Conservation (phyloP, 208 protist species). For the Trypanosoma rangeli region DNA sequence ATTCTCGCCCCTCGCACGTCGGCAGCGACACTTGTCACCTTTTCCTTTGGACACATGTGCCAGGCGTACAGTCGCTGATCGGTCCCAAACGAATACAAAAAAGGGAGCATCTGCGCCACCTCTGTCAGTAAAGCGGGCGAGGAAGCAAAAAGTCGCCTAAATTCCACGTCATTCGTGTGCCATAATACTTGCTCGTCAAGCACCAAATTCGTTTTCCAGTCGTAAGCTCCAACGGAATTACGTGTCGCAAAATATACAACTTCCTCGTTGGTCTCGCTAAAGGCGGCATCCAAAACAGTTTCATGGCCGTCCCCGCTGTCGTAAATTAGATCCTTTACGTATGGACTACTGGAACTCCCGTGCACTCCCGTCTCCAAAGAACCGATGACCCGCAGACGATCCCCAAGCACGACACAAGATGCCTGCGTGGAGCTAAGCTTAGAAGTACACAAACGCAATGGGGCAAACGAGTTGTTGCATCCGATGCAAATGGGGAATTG, state of each 20-base stretch:
- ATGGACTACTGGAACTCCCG: slow-evolving; percentile 1
- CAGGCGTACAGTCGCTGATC: slow-evolving; percentile 79
- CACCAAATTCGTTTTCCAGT: slow-evolving; percentile 71
- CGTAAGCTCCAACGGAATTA: slow-evolving; percentile 69
- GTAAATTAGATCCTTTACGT: slow-evolving; percentile 65
- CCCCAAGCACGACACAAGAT: slow-evolving; percentile 60
- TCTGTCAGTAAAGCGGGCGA: slow-evolving; percentile 25
- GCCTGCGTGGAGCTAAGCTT: slow-evolving; percentile 42
- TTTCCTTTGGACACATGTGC: slow-evolving; percentile 48
- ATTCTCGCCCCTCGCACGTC: slow-evolving; percentile 78
- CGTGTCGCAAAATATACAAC: slow-evolving; percentile 74
- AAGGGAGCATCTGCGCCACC: slow-evolving; percentile 29
- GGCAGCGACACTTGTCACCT: slow-evolving; percentile 46
- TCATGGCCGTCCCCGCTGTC: slow-evolving; percentile 56
- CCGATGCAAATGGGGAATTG: slow-evolving; percentile 12
- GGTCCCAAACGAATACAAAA: slow-evolving; percentile 79
- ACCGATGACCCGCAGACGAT: slow-evolving; percentile 59
- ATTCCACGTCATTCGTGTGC: slow-evolving; percentile 63
- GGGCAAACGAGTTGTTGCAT: neutral
- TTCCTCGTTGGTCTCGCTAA: slow-evolving; percentile 77
- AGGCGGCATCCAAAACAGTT: slow-evolving; percentile 76
- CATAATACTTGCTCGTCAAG: slow-evolving; percentile 78
- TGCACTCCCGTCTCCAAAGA: slow-evolving; percentile 23
- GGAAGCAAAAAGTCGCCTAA: slow-evolving; percentile 74
- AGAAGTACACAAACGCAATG: slow-evolving; percentile 33